These are phyloP conservation scores for Acer negundo DNA, from an alignment of 345 rosid species.

Conservation along the genomic window DNA sequence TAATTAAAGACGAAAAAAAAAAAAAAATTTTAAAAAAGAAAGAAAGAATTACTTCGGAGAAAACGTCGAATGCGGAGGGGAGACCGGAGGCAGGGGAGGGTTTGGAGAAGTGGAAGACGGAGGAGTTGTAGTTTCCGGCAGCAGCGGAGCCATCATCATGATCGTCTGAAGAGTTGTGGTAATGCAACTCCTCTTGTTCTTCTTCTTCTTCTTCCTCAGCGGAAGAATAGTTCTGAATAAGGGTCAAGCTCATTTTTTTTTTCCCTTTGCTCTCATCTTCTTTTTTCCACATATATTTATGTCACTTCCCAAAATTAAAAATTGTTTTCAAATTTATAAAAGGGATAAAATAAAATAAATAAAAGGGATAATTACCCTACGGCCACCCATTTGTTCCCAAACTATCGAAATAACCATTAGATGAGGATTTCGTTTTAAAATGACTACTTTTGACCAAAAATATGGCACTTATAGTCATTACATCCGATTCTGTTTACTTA, in stretches of 20 bases:
- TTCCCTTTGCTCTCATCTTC: neutral
- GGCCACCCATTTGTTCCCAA: too few species aligned
- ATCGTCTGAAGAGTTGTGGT: constrained; percentile 41
- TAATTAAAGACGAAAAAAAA: neutral
- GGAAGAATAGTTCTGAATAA: constrained; percentile 85
- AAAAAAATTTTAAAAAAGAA: neutral
- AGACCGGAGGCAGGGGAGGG: constrained; percentile 52
- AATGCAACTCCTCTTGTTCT: constrained; percentile 25
- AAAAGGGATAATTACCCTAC: too few species aligned
- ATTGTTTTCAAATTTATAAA: too few species aligned
- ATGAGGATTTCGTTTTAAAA: too few species aligned
- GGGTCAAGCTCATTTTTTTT: constrained; percentile 68
- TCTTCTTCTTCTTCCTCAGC: constrained; percentile 71
- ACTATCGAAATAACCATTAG: too few species aligned
- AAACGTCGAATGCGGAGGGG: constrained; percentile 83
- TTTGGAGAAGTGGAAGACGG: constrained; percentile 45
- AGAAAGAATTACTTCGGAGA: constrained; percentile 61
- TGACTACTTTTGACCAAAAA: too few species aligned
- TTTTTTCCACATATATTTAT: neutral
- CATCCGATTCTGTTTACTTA: too few species aligned
- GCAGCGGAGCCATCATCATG: constrained; percentile 30
- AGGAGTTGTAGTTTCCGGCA: constrained; percentile 39
- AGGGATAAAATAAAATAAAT: too few species aligned
- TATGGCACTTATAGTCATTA: too few species aligned
- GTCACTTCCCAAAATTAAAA: neutral